These are phyloP conservation scores for Parmelia sp. DNA, from an alignment of 495 filamentous ascomycete species.

Conservation along the genomic window DNA sequence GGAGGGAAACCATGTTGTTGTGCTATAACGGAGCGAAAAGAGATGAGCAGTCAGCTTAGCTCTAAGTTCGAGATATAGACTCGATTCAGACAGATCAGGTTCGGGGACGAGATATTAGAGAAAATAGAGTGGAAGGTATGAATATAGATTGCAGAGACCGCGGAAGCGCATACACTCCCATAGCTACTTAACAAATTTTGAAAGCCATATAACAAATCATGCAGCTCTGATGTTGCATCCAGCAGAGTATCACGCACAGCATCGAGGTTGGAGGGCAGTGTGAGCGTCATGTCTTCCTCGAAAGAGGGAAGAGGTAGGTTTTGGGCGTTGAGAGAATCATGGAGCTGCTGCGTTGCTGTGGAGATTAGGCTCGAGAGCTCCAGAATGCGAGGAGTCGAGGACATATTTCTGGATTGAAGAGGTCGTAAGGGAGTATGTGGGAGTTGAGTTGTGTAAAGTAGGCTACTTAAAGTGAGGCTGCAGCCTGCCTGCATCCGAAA, in stretches of 20 bases:
- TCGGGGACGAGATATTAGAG: too few relatives aligned
- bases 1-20: slow-evolving; percentile 1
- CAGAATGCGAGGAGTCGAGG: background rate
- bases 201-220: background rate
- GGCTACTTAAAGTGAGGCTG: too few relatives aligned
- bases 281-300: slow-evolving; percentile 4
- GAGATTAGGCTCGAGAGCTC: background rate
- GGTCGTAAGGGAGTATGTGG: background rate
- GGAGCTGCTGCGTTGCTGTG: slow-evolving; percentile 3
- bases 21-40: background rate
- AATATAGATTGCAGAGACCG: background rate
- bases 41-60: background rate
- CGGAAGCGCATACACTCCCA: slow-evolving; percentile 2
- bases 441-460: too few relatives aligned
- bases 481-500: too few relatives aligned
- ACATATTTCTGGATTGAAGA: background rate
- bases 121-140: background rate
- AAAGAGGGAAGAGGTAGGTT: background rate
- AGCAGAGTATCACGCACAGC: slow-evolving; percentile 1
- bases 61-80: background rate
- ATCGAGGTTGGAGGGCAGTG: background rate
- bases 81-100: too few relatives aligned
- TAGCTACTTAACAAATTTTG: slow-evolving; percentile 4
- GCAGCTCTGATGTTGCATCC: background rate
- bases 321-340: background rate